These are phyloP conservation scores for Geotrichum fermentans DNA, from an alignment of 1,139 yeast genomes.

Conservation along the genomic window DNA sequence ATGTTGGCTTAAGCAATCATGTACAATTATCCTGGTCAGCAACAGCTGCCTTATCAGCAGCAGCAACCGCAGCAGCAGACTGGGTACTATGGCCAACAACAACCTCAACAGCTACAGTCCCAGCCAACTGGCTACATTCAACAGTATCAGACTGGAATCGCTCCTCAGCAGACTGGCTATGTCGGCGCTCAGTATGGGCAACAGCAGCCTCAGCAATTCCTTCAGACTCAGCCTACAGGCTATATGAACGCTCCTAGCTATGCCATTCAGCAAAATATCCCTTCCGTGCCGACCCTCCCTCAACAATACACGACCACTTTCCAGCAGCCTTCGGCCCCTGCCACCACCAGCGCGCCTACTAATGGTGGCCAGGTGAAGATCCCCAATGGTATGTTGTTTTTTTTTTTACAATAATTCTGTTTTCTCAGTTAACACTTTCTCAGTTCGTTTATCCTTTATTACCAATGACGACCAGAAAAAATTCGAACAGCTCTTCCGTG, in stretches of 20 bases:
- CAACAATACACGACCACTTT: constrained; percentile 20
- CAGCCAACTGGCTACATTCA: constrained; percentile 21
- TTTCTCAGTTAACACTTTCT: neutral
- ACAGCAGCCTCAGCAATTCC: constrained; percentile 21
- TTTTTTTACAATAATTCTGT: constrained; percentile 18
- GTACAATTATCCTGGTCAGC: constrained; percentile 17
- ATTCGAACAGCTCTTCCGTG: constrained; percentile 75
- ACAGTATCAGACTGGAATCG: constrained; percentile 16
- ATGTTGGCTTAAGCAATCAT: constrained; percentile 6
- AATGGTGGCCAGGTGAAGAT: constrained; percentile 26
- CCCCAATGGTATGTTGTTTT: constrained; percentile 38
- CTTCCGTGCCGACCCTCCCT: constrained; percentile 20
- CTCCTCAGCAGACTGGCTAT: constrained; percentile 22
- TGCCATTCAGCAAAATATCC: constrained; percentile 14
- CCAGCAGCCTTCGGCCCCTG: constrained; percentile 24
- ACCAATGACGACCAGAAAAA: constrained; percentile 80
- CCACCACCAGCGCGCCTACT: constrained; percentile 30
- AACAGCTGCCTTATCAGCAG: constrained; percentile 23
- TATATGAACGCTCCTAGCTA: constrained; percentile 21
- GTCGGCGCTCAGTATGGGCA: constrained; percentile 8
- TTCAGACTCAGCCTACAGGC: constrained; percentile 29
- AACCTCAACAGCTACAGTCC: constrained; percentile 19
- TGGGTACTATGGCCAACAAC: no score
- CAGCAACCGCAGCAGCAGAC: constrained; percentile 20
- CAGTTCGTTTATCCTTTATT: constrained; percentile 72